Percentiles rank a stretch among this genome's conserved stretches.
Evolutionary conservation across 805 yeast genomes (phyloP).

Genomic region (Martiniozyma abietophila): DNA sequence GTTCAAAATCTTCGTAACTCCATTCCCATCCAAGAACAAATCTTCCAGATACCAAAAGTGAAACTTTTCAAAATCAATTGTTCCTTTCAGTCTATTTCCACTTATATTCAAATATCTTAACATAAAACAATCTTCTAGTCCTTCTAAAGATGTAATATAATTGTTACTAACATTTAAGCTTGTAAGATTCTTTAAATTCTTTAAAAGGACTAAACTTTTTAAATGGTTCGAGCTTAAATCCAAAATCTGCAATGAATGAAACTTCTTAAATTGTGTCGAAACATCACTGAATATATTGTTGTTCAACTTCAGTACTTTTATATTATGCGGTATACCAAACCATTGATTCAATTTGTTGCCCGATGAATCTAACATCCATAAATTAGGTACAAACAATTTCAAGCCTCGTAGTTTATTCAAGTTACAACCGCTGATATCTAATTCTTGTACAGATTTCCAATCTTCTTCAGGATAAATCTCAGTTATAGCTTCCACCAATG

Average conservation of each 20-base stretch:
- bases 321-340: conserved; percentile 35
- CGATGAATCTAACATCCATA: conserved; percentile 32
- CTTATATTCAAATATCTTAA: conserved; percentile 33
- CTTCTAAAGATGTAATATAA: conserved; percentile 27
- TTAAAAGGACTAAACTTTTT: conserved; percentile 29
- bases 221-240: conserved; percentile 32
- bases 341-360: conserved; percentile 33
- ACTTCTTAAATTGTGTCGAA: conserved; percentile 30
- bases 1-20: conserved; percentile 26
- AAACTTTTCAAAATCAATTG: conserved; percentile 28
- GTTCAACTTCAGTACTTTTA: conserved; percentile 31
- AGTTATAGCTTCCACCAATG: conserved; percentile 37
- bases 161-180: conserved; percentile 32
- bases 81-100: conserved; percentile 32
- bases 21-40: conserved; percentile 34
- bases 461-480: conserved; percentile 31
- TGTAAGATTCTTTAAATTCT: conserved; percentile 33
- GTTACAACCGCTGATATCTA: conserved; percentile 28
- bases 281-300: conserved; percentile 32
- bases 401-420: conserved; percentile 37
- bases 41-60: conserved; percentile 34
- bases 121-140: conserved; percentile 31
- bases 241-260: conserved; percentile 33
- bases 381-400: conserved; percentile 34
- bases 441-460: conserved; percentile 34